Conservation (phyloP, 75 land plant species). For the Sequoiadendron giganteum region DNA sequence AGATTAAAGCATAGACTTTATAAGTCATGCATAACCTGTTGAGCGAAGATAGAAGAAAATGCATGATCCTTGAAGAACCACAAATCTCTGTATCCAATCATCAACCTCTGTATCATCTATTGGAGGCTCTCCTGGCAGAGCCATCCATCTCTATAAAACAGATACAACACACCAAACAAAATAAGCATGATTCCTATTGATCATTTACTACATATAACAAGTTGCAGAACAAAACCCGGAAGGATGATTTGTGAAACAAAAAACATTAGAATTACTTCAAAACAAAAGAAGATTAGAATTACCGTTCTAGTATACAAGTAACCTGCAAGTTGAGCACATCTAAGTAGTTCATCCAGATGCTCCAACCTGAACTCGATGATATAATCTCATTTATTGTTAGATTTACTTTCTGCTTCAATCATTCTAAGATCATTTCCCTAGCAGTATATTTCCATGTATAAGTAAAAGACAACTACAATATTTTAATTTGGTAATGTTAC, state of each 20-base stretch:
- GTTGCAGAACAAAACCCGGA: neutral
- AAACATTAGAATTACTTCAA: slow-evolving; percentile 1
- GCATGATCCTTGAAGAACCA: slow-evolving; percentile 82
- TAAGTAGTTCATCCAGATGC: slow-evolving; percentile 81
- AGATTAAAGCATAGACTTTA: neutral
- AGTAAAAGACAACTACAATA: neutral
- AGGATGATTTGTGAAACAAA: neutral
- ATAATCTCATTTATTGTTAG: neutral
- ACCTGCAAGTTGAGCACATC: slow-evolving; percentile 80
- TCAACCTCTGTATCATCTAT: slow-evolving; percentile 89
- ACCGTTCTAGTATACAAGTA: slow-evolving; percentile 87
- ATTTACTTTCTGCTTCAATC: neutral
- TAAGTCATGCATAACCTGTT: slow-evolving; percentile 51
- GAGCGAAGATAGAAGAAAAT: slow-evolving; percentile 70
- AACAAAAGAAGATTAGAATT: slow-evolving; percentile 16
- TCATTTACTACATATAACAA: neutral
- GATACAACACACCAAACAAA: slow-evolving; percentile 7
- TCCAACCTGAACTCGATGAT: slow-evolving; percentile 60
- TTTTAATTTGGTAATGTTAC: neutral
- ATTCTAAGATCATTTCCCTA: slow-evolving; percentile 3
- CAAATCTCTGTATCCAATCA: slow-evolving; percentile 95
- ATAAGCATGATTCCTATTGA: slow-evolving; percentile 3
- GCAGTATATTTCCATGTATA: neutral
- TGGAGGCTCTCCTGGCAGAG: slow-evolving; percentile 92
- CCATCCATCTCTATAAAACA: slow-evolving; percentile 75